A percentile compares a stretch with the other conserved stretches of the same genome.
Evolutionary conservation across 805 yeast genomes (phyloP).

Genomic region (Diddensiella caesifluorescens): DNA sequence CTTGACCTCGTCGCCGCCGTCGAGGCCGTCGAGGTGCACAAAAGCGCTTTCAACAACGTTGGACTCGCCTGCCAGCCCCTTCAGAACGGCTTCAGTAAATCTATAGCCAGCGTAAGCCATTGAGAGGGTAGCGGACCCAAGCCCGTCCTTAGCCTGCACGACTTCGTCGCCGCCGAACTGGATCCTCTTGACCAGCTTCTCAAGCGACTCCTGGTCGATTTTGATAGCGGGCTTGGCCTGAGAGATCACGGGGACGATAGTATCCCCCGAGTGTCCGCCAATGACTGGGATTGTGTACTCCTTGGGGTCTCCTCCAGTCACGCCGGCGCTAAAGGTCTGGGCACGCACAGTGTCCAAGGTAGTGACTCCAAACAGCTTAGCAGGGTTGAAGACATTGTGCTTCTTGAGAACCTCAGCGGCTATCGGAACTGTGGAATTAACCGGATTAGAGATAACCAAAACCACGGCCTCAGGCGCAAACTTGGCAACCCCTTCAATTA

Average conservation of each 20-base stretch:
- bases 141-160: slow-evolving; percentile 90
- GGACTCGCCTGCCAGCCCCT: slow-evolving; percentile 37
- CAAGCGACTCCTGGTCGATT: slow-evolving; percentile 36
- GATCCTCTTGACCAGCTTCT: slow-evolving; percentile 75
- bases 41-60: slow-evolving; percentile 45
- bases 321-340: slow-evolving; percentile 65
- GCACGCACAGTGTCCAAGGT: slow-evolving; percentile 85
- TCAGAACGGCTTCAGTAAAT: slow-evolving; percentile 57
- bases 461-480: slow-evolving; percentile 70
- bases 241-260: slow-evolving; percentile 82
- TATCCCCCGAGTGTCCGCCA: slow-evolving; percentile 95
- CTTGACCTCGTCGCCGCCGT: slow-evolving; percentile 57
- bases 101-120: slow-evolving; percentile 94
- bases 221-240: slow-evolving; percentile 32
- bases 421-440: slow-evolving; percentile 87
- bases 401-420: slow-evolving; percentile 73
- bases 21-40: slow-evolving; percentile 35
- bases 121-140: slow-evolving; percentile 90
- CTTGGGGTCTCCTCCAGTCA: slow-evolving; percentile 42
- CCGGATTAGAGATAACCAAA: slow-evolving; percentile 86
- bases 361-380: slow-evolving; percentile 80
- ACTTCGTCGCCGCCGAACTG: slow-evolving; percentile 98
- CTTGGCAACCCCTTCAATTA: slow-evolving; percentile 71
- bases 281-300: slow-evolving; percentile 61
- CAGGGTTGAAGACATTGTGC: slow-evolving; percentile 63